Percentiles rank a stretch among this genome's conserved stretches.
Conservation (phyloP, 78 protist genomes). For the Creolimax fragrantissima region DNA sequence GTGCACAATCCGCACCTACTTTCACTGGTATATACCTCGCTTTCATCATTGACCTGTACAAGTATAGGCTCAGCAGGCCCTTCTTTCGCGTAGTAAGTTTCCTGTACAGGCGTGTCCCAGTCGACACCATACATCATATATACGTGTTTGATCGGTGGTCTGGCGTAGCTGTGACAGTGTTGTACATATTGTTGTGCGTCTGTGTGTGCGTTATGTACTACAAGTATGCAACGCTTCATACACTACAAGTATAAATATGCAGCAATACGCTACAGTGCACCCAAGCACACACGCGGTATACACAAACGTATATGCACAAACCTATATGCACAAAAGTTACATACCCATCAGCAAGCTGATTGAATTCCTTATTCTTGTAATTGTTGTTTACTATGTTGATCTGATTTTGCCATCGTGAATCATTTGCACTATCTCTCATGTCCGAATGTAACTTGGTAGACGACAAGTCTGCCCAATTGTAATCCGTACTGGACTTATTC, state of each 20-base stretch:
- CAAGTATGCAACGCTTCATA: too few relatives aligned
- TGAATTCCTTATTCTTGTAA: neutral
- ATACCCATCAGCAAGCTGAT: neutral
- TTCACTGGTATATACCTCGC: neutral
- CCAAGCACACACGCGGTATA: neutral
- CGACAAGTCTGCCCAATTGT: neutral
- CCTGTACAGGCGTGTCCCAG: neutral
- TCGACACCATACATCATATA: neutral
- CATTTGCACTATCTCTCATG: neutral
- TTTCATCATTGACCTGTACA: neutral
- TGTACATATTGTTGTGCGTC: neutral
- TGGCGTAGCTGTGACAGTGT: neutral
- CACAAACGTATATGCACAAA: too few relatives aligned
- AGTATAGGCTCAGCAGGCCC: neutral
- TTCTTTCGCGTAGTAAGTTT: neutral
- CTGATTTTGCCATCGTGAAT: neutral
- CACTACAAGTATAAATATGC: too few relatives aligned
- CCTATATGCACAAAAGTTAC: too few relatives aligned
- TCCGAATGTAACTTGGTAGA: neutral
- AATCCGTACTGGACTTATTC: neutral
- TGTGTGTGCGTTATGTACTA: too few relatives aligned
- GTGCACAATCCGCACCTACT: too few relatives aligned
- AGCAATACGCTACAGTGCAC: too few relatives aligned
- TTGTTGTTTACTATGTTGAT: neutral
- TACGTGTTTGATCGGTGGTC: constrained; percentile 5